Base-by-base conservation (phyloP, 2,329 filamentous ascomycete species). In the Xylaria sp. region DNA sequence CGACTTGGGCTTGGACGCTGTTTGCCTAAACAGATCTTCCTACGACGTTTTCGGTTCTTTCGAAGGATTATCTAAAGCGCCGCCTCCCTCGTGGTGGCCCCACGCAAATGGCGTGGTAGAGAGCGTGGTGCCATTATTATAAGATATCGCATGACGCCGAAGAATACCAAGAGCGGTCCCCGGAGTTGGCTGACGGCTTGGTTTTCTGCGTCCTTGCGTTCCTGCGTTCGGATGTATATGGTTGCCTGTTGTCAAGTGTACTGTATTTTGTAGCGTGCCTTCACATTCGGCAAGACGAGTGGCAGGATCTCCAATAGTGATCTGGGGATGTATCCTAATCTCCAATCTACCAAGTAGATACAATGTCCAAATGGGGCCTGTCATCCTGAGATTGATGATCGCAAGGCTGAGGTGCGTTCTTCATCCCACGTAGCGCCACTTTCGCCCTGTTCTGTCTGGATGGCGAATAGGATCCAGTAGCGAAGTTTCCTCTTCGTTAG, bases 401-500 rank as follows among this genome's bases (percentile, higher is more conserved):
- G 21, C 55, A 56, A 64, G 64, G 53, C 56, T 53, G 62, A 65
- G 50, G 47, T 47, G 36, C 12, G 45, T 21, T 51, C 34, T 60
- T 27, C 45, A 39, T 24, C 27, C 42, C 36, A 54, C 45, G 30
- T 17, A 42, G 19, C 51, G 11, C 21, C 27, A 19, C 32, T 34
- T 24, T 59, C 19, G 17, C 27, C 48, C 24, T 21, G 30, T 36
- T 48, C 63, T 34, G n/a, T 53, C 42, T 12, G 19, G 32, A 53
- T 56, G 39, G 53, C 55, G 42, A 50, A 50, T 59, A 12, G 9
- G 21, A 45, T 50, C 24, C 6, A 42, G 32, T 39, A 11, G 19
- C 19, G 45, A n/a, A 30, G 54, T 45, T 19, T 12, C n/a, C 3
- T 8, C 54, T 42, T 39, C 34, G 36, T 89, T 81, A 98, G 74